Evolutionary conservation across 768 basidiomycete species (phyloP).

Genomic region (Clitopilus passeckerianus): DNA sequence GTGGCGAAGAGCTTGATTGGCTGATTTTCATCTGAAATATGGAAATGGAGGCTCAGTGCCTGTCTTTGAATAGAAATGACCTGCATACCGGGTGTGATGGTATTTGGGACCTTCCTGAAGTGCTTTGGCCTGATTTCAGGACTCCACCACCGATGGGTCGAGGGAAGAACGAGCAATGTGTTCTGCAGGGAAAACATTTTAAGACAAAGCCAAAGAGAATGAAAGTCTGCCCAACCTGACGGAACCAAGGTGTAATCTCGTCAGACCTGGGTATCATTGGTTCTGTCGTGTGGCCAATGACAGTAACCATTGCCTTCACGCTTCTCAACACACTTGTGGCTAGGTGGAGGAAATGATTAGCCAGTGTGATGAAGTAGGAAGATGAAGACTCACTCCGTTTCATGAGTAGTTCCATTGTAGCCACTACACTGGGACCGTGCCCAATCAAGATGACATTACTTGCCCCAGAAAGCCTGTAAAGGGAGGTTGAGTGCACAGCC

Average conservation of each 20-base stretch:
- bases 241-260: constrained; percentile 68
- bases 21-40: constrained; percentile 60
- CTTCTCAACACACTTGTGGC: constrained; percentile 51
- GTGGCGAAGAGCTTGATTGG: constrained; percentile 71
- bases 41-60: neutral
- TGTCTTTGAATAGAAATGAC: neutral
- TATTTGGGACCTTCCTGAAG: constrained; percentile 58
- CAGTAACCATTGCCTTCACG: constrained; percentile 73
- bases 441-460: constrained; percentile 77
- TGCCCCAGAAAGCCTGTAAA: constrained; percentile 62
- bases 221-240: constrained; percentile 38
- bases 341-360: constrained; percentile 3
- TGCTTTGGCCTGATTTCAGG: constrained; percentile 34
- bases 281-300: constrained; percentile 60
- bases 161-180: constrained; percentile 67
- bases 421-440: constrained; percentile 79
- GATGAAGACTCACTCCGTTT: constrained; percentile 48
- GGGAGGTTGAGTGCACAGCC: constrained; percentile 1
- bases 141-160: constrained; percentile 50
- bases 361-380: neutral
- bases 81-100: constrained; percentile 56
- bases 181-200: constrained; percentile 38
- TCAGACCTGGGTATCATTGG: constrained; percentile 51
- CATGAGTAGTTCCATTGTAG: constrained; percentile 71
- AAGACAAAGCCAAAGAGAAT: neutral